Base-by-base conservation (phyloP, 106 monocot genomes). In the Triglochin maritima region DNA sequence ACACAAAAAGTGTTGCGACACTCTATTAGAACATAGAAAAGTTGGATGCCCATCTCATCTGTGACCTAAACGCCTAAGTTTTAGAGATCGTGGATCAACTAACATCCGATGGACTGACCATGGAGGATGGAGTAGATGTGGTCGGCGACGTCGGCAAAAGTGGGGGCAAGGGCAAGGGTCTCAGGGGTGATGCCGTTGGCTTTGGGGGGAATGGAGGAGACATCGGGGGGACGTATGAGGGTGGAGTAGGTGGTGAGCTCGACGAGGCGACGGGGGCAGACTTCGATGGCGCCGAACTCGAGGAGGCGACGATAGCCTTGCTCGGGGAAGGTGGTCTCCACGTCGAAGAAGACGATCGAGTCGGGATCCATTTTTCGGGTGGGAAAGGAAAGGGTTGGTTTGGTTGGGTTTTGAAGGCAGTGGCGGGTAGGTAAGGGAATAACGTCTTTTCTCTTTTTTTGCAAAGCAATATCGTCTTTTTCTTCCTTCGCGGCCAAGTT, bases 341-440 rank as follows among this genome's bases (percentile, higher is more conserved):
- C 79, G 75, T 95, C 95, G 77, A 95, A 95, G 90, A 95, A 90
- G 17, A 75, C 95, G 70, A 95, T 95, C 75, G 85, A 79, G 43
- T 67, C 67, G 10, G 52, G 42, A 29, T 29, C 29, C 29, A 29
- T 29, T 29, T 0, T 29, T 29, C 29, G 29, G 29, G 29, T 29
- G 29, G 29, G 29, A 29, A 29, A 29, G 29, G 29, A 29, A 29
- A 29, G 29, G 29, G n/a, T n/a, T n/a, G n/a, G n/a, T n/a, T n/a
- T n/a, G n/a, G n/a, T n/a, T n/a, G n/a, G n/a, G n/a, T n/a, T n/a
- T n/a, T n/a, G n/a, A n/a, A n/a, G n/a, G n/a, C n/a, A n/a, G n/a
- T n/a, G n/a, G n/a, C n/a, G n/a, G n/a, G n/a, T n/a, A n/a, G n/a
- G n/a, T n/a, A n/a, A n/a, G n/a, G n/a, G n/a, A n/a, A n/a, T n/a